These are phyloP conservation scores for Parathielavia hyrcaniae DNA, from an alignment of 495 filamentous ascomycete genomes.

Conservation along the genomic window DNA sequence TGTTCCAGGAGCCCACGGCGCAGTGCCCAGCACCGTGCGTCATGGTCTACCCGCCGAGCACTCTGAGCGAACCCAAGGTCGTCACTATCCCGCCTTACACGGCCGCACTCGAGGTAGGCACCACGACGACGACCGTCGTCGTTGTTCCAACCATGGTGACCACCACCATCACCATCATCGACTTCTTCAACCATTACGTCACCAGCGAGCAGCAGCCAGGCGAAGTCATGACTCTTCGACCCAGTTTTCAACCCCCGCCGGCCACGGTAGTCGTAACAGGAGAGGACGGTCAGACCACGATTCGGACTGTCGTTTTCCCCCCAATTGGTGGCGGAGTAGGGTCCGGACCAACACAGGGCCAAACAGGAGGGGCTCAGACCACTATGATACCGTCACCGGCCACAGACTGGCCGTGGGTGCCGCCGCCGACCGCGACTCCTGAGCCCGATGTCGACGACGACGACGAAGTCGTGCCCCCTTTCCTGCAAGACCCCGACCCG, in stretches of 20 bases:
- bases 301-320: not conserved
- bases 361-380: no score
- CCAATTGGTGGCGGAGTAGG: not conserved
- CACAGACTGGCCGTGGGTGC: not conserved
- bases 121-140: not conserved
- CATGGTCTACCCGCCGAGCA: slow-evolving; percentile 17
- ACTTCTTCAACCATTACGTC: slow-evolving; percentile 4
- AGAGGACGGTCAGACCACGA: not conserved
- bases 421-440: not conserved
- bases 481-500: not conserved
- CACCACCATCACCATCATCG: not conserved
- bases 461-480: not conserved
- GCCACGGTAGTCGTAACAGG: not conserved
- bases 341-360: no score
- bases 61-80: not conserved
- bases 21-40: slow-evolving; percentile 14
- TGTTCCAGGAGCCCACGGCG: slow-evolving; percentile 8
- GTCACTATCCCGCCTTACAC: slow-evolving; percentile 12
- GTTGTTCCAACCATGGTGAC: not conserved
- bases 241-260: not conserved
- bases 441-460: not conserved
- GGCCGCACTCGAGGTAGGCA: slow-evolving; percentile 18
- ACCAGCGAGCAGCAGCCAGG: not conserved
- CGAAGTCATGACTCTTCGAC: not conserved
- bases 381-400: no score